Conservation (phyloP, 805 yeast species). For the Maudiozyma turicensis region DNA sequence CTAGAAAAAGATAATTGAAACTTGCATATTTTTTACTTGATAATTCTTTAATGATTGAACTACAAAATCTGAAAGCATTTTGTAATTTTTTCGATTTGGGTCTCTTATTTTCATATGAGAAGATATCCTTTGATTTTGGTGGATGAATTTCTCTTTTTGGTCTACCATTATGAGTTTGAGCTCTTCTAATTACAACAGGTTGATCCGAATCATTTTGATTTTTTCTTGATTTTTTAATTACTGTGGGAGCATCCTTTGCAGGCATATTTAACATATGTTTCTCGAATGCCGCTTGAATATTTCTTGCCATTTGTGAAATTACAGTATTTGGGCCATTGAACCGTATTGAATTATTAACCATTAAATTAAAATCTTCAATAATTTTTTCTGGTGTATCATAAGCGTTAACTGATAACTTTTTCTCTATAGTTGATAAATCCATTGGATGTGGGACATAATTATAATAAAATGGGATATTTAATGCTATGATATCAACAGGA, state of each 20-base stretch:
- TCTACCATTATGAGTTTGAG: conserved; percentile 66
- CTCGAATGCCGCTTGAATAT: conserved; percentile 84
- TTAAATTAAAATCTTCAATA: conserved; percentile 68
- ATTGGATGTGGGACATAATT: conserved; percentile 79
- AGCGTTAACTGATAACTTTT: conserved; percentile 57
- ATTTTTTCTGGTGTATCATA: conserved; percentile 64
- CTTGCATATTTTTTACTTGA: conserved; percentile 73
- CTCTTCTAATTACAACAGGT: conserved; percentile 52
- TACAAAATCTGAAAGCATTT: conserved; percentile 80
- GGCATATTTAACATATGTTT: conserved; percentile 92
- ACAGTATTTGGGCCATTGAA: conserved; percentile 81
- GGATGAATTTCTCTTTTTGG: conserved; percentile 96
- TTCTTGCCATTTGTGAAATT: conserved; percentile 86
- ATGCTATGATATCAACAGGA: conserved; percentile 84
- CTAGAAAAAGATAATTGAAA: conserved; percentile 81
- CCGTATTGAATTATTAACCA: conserved; percentile 71
- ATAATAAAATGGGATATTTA: conserved; percentile 84
- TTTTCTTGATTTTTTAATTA: conserved; percentile 24
- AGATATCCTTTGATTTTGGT: conserved; percentile 84
- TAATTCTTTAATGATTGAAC: conserved; percentile 72
- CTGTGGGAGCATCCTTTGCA: conserved; percentile 36
- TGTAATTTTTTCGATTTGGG: conserved; percentile 90
- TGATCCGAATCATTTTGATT: conserved; percentile 13
- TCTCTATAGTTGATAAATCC: conserved; percentile 89
- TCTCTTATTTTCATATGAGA: conserved; percentile 59